These are phyloP conservation scores for Bruguiera gymnorhiza DNA, from an alignment of 345 rosid species.

Conservation along the genomic window DNA sequence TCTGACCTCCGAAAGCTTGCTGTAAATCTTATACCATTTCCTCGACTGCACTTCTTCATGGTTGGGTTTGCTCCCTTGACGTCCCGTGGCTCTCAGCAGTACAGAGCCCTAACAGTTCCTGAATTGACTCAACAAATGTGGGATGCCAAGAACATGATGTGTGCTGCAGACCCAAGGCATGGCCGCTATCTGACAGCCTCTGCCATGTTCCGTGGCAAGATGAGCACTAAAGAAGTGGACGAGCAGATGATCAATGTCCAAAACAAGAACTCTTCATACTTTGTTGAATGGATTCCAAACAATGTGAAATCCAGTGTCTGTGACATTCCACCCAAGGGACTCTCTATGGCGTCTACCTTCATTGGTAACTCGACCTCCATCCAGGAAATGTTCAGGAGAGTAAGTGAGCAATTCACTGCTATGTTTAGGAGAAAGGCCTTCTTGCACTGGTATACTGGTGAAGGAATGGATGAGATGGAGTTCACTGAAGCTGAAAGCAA, in stretches of 20 bases:
- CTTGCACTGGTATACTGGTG: constrained; percentile 5
- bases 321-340: background rate
- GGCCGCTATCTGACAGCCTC: constrained; percentile 5
- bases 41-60: constrained; percentile 2
- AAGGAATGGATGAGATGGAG: constrained; percentile 5
- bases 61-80: constrained; percentile 3
- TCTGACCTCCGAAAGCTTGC: constrained; percentile 1
- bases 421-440: constrained; percentile 6
- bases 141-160: constrained; percentile 9
- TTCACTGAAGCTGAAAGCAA: constrained; percentile 6
- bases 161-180: constrained; percentile 4
- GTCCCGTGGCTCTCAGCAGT: constrained; percentile 1
- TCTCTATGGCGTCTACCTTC: constrained; percentile 2
- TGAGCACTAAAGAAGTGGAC: constrained; percentile 3
- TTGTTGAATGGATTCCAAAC: constrained; percentile 3
- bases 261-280: constrained; percentile 4
- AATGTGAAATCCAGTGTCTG: constrained; percentile 5
- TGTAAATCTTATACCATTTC: background rate
- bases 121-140: constrained; percentile 3
- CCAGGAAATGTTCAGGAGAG: constrained; percentile 7
- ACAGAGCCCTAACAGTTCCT: background rate
- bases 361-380: constrained; percentile 1
- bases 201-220: constrained; percentile 2
- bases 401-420: constrained; percentile 4
- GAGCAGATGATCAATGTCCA: constrained; percentile 7